These are phyloP conservation scores for Ascochyta fabae DNA, from an alignment of 2,329 filamentous ascomycete species.

Conservation along the genomic window DNA sequence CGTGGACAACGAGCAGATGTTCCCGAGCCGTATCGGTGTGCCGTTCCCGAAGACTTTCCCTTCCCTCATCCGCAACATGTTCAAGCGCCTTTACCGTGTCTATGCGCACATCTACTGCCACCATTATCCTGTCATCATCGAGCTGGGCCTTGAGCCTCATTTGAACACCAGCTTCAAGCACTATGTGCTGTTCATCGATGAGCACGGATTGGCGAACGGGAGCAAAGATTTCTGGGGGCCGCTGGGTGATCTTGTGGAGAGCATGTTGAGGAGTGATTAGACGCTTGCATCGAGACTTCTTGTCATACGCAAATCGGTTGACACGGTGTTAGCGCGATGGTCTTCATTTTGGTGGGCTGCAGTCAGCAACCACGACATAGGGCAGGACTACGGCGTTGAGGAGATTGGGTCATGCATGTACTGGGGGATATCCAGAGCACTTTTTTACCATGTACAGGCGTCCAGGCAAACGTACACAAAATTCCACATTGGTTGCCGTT, in stretches of 20 bases:
- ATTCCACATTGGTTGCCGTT: background rate
- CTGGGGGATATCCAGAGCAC: conserved; percentile 10
- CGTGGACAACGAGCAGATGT: conserved; percentile 93
- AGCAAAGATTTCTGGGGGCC: conserved; percentile 95
- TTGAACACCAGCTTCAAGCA: conserved; percentile 99
- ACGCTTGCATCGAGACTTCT: background rate
- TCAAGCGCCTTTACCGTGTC: conserved; percentile 98
- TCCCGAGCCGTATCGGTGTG: conserved; percentile 93
- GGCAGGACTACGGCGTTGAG: conserved; percentile 13
- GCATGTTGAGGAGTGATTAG: conserved; percentile 92
- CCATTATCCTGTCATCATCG: conserved; percentile 94
- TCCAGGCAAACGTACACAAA: background rate
- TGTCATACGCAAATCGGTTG: background rate
- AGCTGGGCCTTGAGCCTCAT: conserved; percentile 93
- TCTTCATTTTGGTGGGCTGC: background rate
- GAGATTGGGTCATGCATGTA: conserved; percentile 7
- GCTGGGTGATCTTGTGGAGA: conserved; percentile 92
- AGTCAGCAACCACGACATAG: conserved; percentile 1
- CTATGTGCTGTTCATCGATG: conserved; percentile 97
- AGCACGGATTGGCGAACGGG: conserved; percentile 88
- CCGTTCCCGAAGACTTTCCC: conserved; percentile 92
- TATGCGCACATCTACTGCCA: conserved; percentile 98
- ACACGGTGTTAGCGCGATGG: background rate
- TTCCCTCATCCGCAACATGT: conserved; percentile 96
- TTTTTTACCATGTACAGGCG: conserved; percentile 16